These are phyloP conservation scores for Exophiala calicioides DNA, from an alignment of 2,329 filamentous ascomycete genomes.

Conservation along the genomic window DNA sequence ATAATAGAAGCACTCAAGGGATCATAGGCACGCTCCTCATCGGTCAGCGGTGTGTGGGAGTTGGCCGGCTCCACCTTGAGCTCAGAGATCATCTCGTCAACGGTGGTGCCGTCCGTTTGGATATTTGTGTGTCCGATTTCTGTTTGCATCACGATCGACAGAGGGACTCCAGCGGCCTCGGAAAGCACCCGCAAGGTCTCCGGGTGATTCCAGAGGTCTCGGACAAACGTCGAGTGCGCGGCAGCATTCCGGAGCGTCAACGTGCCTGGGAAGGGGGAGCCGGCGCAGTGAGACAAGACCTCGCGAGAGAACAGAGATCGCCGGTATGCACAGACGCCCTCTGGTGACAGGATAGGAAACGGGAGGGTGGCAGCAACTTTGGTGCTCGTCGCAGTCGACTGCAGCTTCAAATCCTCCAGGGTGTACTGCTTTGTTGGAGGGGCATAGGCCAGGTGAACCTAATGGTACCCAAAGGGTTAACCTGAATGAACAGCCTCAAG, in stretches of 20 bases:
- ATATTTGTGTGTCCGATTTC: constrained; percentile 11
- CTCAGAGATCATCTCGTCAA: constrained; percentile 6
- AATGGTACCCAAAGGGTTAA: no score
- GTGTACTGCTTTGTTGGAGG: constrained; percentile 4
- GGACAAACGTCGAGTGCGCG: constrained; percentile 1
- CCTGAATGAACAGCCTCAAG: no score
- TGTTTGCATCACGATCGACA: constrained; percentile 4
- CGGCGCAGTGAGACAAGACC: constrained; percentile 2
- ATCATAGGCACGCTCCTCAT: constrained; percentile 9
- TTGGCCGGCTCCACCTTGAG: constrained; percentile 7
- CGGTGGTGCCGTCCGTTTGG: constrained; percentile 2
- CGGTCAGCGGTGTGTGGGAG: constrained; percentile 6
- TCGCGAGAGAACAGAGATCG: constrained; percentile 1
- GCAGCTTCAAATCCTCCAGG: constrained; percentile 4
- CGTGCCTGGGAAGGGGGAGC: not conserved
- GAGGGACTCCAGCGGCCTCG: constrained; percentile 2
- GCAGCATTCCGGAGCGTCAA: constrained; percentile 10
- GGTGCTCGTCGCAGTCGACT: not conserved
- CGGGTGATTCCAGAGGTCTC: constrained; percentile 4
- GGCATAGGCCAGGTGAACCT: constrained; percentile 4
- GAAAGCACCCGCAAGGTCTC: constrained; percentile 2
- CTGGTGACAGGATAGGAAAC: constrained; percentile 2
- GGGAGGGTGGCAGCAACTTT: constrained; percentile 6
- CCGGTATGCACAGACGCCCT: constrained; percentile 6
- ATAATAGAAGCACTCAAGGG: constrained; percentile 9